Base-by-base conservation (phyloP, 176 grass and related monocot genomes). In the maize (Zea mays) region DNA sequence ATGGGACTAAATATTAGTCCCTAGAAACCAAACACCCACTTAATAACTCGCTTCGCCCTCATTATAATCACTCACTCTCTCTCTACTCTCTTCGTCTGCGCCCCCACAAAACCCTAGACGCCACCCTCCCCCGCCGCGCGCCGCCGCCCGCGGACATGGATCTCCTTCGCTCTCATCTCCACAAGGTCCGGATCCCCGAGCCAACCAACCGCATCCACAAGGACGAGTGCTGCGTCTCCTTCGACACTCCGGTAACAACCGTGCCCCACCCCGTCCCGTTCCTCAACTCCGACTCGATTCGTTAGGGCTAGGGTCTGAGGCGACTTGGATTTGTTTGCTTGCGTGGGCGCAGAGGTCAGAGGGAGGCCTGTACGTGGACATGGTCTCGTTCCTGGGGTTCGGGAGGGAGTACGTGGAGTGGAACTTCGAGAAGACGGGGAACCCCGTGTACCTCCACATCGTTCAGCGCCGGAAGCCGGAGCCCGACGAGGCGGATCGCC, bases 221-320 rank as follows among this genome's bases (percentile, higher is more conserved):
- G 92, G 86, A 88, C 27, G 96, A 99, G 84, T 99, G 96, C 75
- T 99, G 96, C 83, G 48, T 95, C 90, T 99, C 96, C 62, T 99
- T 93, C 84, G 92, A 90, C 78, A 90, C 92, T 16, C 87, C 96
- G 63, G 92, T 96, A 90, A 84, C 59, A 48, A 5, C 39, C 37
- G 14, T 42, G 7, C 10, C 8, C 20, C 12, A 39, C 11, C 34
- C 34, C 1, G 8, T 56, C 13, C 54, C 10, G 20, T 11, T 45
- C n/a, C 45, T 50, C 54, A 5, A 19, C 34, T 38, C 15, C 68
- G 45, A 13, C 62, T 68, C 52, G 50, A 81, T 77, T 43, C 76
- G 17, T 44, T 49, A 40, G 64, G 38, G 77, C 66, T 79, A 71
- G 84, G 74, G 56, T 77, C 81, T 83, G 76, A 82, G 0, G 61